Conservation (phyloP, 495 filamentous ascomycete genomes). For the Trypethelium eluteriae region DNA sequence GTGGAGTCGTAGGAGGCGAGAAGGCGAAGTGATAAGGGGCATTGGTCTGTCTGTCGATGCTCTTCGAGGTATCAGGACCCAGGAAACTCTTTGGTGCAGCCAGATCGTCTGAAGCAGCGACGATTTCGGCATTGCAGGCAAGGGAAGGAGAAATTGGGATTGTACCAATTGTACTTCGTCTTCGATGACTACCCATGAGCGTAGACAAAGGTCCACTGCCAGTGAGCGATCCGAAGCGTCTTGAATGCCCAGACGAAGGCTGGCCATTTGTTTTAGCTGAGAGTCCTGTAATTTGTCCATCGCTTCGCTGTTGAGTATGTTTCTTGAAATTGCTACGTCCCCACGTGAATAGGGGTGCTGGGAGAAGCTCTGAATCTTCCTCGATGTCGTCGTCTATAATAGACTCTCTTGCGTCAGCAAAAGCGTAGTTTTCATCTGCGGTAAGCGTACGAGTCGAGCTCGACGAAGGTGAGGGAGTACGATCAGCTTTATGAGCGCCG, state of each 20-base stretch:
- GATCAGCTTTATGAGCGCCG: background rate
- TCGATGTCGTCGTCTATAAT: background rate
- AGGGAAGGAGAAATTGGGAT: conserved; percentile 25
- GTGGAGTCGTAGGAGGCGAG: background rate
- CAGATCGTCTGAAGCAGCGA: background rate
- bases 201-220: background rate
- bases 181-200: background rate
- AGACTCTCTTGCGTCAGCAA: background rate
- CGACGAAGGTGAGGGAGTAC: background rate
- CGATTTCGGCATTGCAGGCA: background rate
- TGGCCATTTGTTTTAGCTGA: background rate
- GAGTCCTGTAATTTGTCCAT: background rate
- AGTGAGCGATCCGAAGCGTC: conserved; percentile 3
- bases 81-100: no score
- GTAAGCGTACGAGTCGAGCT: background rate
- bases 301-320: conserved; percentile 7
- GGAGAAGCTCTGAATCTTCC: background rate
- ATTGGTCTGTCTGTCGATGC: background rate
- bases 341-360: background rate
- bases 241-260: background rate
- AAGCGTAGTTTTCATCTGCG: background rate
- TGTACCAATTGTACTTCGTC: conserved; percentile 20
- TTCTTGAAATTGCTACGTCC: background rate
- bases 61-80: background rate
- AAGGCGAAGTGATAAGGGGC: conserved; percentile 1